A percentile compares a stretch with the other conserved stretches of the same genome.
These are phyloP conservation scores for Xylaria sp. DNA, from an alignment of 2,329 filamentous ascomycete species.

Conservation along the genomic window DNA sequence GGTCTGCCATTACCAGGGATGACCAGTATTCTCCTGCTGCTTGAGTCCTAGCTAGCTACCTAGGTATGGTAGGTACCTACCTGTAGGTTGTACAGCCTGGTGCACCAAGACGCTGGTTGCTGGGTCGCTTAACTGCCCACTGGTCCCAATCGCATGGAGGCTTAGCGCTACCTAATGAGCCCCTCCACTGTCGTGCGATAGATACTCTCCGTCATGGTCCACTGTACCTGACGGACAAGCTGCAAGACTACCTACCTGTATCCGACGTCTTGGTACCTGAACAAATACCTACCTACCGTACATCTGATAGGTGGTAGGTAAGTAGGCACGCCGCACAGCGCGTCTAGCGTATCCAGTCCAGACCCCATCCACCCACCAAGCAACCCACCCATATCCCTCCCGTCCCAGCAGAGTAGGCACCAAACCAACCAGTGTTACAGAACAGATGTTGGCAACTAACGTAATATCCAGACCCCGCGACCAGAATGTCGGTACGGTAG, in stretches of 20 bases:
- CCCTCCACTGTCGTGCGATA: too few species aligned
- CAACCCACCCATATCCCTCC: too few species aligned
- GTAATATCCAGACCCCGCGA: conserved; percentile 27
- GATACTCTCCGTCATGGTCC: too few species aligned
- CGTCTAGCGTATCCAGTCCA: not conserved
- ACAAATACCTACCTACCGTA: too few species aligned
- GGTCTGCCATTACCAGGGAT: conserved; percentile 7
- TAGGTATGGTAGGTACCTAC: too few species aligned
- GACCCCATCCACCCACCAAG: too few species aligned
- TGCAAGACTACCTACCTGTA: too few species aligned
- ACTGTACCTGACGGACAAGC: too few species aligned
- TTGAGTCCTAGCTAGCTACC: not conserved
- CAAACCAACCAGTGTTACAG: too few species aligned
- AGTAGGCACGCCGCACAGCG: not conserved
- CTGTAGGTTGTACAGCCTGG: not conserved
- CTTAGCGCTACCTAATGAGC: not conserved
- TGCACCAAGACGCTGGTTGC: conserved; percentile 22
- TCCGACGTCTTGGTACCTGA: too few species aligned
- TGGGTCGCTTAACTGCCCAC: conserved; percentile 13
- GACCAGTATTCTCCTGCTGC: not conserved
- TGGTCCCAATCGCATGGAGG: conserved; percentile 1
- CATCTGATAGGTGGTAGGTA: not conserved
- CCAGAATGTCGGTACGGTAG: conserved; percentile 32
- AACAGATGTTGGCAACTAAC: not conserved
- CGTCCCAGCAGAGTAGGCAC: too few species aligned